Evolutionary conservation across 1,284 basidiomycete genomes (phyloP), one percentile per base, ranked within the genome.

Genomic region (Microbotryum saponariae): DNA sequence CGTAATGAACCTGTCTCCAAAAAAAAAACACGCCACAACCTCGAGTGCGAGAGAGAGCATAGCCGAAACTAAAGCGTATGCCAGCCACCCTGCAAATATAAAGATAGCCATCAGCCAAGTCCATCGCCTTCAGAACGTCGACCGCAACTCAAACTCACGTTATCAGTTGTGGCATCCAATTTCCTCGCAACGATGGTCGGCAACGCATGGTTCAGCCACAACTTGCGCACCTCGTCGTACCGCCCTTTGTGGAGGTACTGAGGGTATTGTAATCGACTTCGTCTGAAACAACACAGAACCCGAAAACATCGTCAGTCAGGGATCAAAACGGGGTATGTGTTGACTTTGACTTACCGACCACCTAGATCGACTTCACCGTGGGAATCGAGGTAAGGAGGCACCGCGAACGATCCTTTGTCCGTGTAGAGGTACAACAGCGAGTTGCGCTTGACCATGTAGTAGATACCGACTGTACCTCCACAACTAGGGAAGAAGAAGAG

Each of bases 331-430:
- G 42, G 14, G 31, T 31, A 31, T 10, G 8, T 31, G 9, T 31
- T 31, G 31, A 31, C 31, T 31, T 31, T 31, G 47, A 73, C 82
- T 73, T 75, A 91, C 88, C 91, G 84, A 84, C 97, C 89, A 1
- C 88, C 89, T 20, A 89, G 80, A 75, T 98, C 96, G 5, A 91
- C 83, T 74, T 98, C 94, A 0, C 96, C 96, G 68, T 98, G 94
- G 5, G 85, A 83, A 70, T 99, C 96, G 49, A 98, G 81, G 73
- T 97, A 98, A 0, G 96, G 93, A 51, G 92, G 89, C 25, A 85
- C 83, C 1, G 83, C 82, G 76, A 96, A 97, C 4, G 88, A 84
- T 10, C 94, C 96, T 60, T 88, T 91, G 63, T 85, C 86, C 31
- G 87, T 86, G 72, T 92, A 93, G 6, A 98, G 81, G 73, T 91